Percentiles rank a stretch among this genome's conserved stretches.
Evolutionary conservation across 225 moss, liverwort and hornwort species (phyloP).

Genomic region (Antitrichia curtipendula): DNA sequence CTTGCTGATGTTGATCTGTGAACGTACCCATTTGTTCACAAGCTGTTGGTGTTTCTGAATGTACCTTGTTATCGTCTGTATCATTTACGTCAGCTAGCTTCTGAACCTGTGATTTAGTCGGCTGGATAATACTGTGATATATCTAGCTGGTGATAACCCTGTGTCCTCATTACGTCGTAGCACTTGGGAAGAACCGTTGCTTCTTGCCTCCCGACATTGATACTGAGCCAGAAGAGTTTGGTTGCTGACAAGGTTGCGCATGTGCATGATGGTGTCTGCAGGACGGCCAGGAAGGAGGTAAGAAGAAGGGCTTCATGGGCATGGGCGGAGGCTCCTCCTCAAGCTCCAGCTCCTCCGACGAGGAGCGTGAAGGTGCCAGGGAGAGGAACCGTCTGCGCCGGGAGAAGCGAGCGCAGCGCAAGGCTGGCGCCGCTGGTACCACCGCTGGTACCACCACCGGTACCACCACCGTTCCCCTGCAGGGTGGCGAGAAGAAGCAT

Average conservation of each 20-base stretch:
- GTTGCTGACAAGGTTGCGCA: background rate
- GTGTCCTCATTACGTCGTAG: background rate
- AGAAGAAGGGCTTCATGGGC: background rate
- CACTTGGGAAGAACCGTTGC: no score
- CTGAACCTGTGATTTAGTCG: no score
- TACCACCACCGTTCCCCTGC: background rate
- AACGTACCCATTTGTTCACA: background rate
- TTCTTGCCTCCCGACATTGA: no score
- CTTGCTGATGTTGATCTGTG: no score
- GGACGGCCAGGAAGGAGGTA: background rate
- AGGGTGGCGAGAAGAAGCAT: slow-evolving; percentile 19
- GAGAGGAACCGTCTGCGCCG: slow-evolving; percentile 20
- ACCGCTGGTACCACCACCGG: background rate
- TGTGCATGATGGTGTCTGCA: background rate
- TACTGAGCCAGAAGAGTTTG: background rate
- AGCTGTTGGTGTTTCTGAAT: background rate
- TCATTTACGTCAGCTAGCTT: no score
- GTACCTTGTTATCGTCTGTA: no score
- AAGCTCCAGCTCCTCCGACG: slow-evolving; percentile 23
- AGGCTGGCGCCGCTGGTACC: background rate
- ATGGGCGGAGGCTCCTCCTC: background rate
- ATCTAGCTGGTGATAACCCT: no score
- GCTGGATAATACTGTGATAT: no score
- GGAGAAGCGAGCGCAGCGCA: background rate
- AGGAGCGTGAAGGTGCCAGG: slow-evolving; percentile 17